A percentile compares a stretch with the other conserved stretches of the same genome.
Conservation (phyloP, 2,329 filamentous ascomycete species). For the Penicillium rolfsii region DNA sequence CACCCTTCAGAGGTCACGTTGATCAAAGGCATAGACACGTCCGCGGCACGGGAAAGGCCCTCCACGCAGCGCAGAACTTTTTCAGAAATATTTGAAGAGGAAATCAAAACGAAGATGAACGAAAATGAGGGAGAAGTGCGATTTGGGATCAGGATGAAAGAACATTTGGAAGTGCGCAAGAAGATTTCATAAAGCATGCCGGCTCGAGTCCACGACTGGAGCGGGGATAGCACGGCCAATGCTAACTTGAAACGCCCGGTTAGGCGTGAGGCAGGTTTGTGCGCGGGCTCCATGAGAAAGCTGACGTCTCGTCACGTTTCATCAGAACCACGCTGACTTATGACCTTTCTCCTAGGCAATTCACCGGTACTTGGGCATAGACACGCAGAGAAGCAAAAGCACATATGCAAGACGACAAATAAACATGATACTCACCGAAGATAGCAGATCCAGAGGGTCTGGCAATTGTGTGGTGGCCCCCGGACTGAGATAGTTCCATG, state of each 20-base stretch:
- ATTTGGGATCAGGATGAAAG: neutral
- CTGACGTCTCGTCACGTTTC: neutral
- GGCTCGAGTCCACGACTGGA: neutral
- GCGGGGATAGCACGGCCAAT: neutral
- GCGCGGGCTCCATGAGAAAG: neutral
- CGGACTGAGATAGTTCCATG: constrained; percentile 67
- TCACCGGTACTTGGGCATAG: neutral
- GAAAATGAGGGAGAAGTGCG: neutral
- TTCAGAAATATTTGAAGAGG: neutral
- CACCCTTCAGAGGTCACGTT: neutral
- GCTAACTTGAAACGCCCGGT: neutral
- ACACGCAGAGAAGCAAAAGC: neutral
- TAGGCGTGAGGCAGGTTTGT: neutral
- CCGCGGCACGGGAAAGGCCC: too few species aligned
- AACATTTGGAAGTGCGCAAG: neutral
- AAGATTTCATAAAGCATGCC: neutral
- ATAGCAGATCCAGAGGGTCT: constrained; percentile 58
- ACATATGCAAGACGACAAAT: constrained; percentile 6
- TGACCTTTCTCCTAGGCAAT: neutral
- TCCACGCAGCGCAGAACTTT: neutral
- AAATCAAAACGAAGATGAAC: neutral
- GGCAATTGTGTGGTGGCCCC: constrained; percentile 57
- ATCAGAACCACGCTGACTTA: neutral
- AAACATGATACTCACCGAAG: constrained; percentile 52
- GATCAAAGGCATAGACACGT: neutral